Percentiles rank a stretch among this genome's conserved stretches.
These are phyloP conservation scores for Farysia itapuensis DNA, from an alignment of 1,284 basidiomycete genomes.

Conservation along the genomic window DNA sequence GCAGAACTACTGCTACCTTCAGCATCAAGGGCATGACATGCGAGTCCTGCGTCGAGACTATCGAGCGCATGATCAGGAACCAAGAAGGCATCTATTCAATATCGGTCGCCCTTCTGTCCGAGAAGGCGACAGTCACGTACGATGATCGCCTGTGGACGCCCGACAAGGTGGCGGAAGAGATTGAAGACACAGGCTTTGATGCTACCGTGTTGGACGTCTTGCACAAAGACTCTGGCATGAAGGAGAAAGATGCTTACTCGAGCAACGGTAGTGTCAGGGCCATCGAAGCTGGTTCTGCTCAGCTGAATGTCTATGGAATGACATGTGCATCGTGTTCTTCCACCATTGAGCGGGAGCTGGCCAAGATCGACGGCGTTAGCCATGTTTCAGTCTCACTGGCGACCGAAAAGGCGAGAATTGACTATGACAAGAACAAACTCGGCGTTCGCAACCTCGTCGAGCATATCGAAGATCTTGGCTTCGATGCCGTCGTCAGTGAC, in stretches of 20 bases:
- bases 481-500: constrained; percentile 81
- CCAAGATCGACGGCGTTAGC: constrained; percentile 63
- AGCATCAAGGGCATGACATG: constrained; percentile 90
- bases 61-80: constrained; percentile 82
- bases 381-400: constrained; percentile 44
- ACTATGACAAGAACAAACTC: constrained; percentile 36
- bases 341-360: constrained; percentile 75
- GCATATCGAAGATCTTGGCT: constrained; percentile 74
- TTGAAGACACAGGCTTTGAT: constrained; percentile 89
- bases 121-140: constrained; percentile 87
- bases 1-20: constrained; percentile 64
- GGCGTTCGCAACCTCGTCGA: constrained; percentile 51
- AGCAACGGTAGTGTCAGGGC: not conserved
- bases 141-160: constrained; percentile 77
- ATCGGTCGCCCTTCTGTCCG: constrained; percentile 90
- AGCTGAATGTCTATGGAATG: constrained; percentile 83
- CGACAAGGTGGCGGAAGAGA: constrained; percentile 73
- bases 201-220: constrained; percentile 61
- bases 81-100: constrained; percentile 83
- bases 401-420: constrained; percentile 44
- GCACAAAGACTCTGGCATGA: constrained; percentile 6
- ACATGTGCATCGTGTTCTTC: constrained; percentile 79
- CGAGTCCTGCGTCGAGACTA: constrained; percentile 86
- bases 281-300: constrained; percentile 9
- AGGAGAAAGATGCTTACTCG: not conserved